phyloP scores from a whole-genome alignment of 306 rosid genomes.

The Clitoria ternatea region DNA sequence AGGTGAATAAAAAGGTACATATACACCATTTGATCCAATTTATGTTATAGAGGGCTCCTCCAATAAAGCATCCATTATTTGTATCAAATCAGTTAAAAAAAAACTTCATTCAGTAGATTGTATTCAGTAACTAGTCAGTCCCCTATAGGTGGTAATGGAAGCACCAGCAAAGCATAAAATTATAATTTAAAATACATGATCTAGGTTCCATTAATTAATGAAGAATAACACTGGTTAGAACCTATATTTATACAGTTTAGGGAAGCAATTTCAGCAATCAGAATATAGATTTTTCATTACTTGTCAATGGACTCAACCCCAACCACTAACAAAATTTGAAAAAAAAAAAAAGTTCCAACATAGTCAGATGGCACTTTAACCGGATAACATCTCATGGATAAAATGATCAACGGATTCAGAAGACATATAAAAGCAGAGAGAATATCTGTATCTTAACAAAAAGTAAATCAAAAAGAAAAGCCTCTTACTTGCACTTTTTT shows the following conservation, averaged over 20 bases:
- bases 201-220: background rate
- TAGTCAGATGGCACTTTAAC: background rate
- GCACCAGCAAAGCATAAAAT: background rate
- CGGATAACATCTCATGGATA: background rate
- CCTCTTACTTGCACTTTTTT: conserved; percentile 82
- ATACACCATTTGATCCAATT: background rate
- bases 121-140: background rate
- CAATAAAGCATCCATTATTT: background rate
- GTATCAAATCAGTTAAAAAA: background rate
- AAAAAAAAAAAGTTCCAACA: background rate
- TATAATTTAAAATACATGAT: background rate
- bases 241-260: background rate
- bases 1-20: too few relatives aligned
- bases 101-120: background rate
- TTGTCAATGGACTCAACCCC: background rate
- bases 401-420: background rate
- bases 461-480: background rate
- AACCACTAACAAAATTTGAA: too few relatives aligned
- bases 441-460: conserved; percentile 13
- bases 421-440: conserved; percentile 5
- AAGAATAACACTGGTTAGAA: background rate
- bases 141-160: background rate
- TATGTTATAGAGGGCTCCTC: background rate
- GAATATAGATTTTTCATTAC: background rate
- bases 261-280: background rate